These are phyloP conservation scores for Kluyveromyces lactis DNA, from an alignment of 805 yeast species.

Conservation along the genomic window DNA sequence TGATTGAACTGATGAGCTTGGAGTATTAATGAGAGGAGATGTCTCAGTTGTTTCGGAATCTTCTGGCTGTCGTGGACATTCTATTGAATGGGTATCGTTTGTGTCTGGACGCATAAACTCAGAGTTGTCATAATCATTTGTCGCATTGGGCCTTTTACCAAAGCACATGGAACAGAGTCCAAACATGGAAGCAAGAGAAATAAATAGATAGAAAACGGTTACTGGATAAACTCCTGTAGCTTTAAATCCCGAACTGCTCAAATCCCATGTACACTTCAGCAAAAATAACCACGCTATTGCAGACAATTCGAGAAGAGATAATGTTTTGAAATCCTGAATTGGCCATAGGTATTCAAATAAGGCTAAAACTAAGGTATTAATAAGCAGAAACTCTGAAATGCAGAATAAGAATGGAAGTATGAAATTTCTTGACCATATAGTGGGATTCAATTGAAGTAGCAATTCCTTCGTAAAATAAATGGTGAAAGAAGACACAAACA, in stretches of 20 bases:
- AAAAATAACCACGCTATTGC: conserved; percentile 50
- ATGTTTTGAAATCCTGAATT: conserved; percentile 51
- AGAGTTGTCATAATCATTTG: no score
- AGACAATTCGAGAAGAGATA: conserved; percentile 46
- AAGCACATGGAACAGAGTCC: conserved; percentile 33
- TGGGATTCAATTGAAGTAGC: conserved; percentile 38
- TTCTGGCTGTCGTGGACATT: not conserved
- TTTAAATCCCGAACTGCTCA: conserved; percentile 38
- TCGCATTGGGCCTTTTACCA: not conserved
- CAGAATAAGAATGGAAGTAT: conserved; percentile 42
- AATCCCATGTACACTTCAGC: conserved; percentile 41
- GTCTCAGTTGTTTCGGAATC: not conserved
- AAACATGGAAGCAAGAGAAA: conserved; percentile 39
- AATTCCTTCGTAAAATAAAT: conserved; percentile 32
- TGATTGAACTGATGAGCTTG: not conserved
- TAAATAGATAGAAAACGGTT: conserved; percentile 38
- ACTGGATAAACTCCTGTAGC: conserved; percentile 43
- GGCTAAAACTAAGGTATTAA: conserved; percentile 49
- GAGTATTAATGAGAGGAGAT: conserved; percentile 1
- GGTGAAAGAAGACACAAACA: conserved; percentile 36
- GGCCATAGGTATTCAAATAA: conserved; percentile 33
- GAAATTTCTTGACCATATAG: conserved; percentile 44
- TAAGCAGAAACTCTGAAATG: conserved; percentile 39
- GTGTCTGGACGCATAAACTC: no score
- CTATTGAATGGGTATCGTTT: not conserved